Evolutionary conservation across 2,329 filamentous ascomycete species (phyloP), one percentile per base, ranked within the genome.

Genomic region (Fusarium sp.): DNA sequence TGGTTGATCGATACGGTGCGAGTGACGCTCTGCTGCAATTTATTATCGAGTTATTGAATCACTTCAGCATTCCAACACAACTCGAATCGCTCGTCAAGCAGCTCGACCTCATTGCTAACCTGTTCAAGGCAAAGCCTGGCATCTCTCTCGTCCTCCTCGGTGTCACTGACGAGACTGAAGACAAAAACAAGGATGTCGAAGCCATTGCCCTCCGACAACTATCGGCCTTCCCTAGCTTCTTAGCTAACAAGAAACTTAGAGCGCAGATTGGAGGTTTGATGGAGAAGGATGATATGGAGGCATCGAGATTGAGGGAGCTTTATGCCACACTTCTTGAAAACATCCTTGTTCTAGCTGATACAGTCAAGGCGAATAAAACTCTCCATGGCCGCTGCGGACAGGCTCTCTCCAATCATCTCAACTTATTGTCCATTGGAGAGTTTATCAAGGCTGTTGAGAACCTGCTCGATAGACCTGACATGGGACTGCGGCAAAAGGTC

Each of bases 391-490:
- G 86, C 55, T 91, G 89, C 77, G 92, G 92, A 42, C 90, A 93
- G 63, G 89, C 94, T 3, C 86, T 98, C 53, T 91, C 93, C 24
- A 92, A 92, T 70, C 85, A 97, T n/a, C 87, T 99, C 56, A 92
- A 93, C 71, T 88, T 98, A 12, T 87, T 97, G 45, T 95, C 95
- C 0, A 95, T 95, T 7, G 88, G 91, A 58, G 94, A 98, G 82
- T 96, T 98, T 81, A 91, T 98, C 81, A 93, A 94, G 80, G 93
- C 95, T 15, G 92, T 97, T 44, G 93, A 97, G 79, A 90, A 91
- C 33, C 86, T 99, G 35, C 89, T 98, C 39, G 89, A 93, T 73
- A 90, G 92, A 54, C 90, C 93, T 11, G 91, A 94, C 72, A 88
- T 93, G 74, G 90, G 93, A 54, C 86, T 95, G 56, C 92, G 93